A percentile compares a stretch with the other conserved stretches of the same genome.
Conservation (phyloP, 1,139 yeast genomes). For the Meyerozyma guilliermondii region DNA sequence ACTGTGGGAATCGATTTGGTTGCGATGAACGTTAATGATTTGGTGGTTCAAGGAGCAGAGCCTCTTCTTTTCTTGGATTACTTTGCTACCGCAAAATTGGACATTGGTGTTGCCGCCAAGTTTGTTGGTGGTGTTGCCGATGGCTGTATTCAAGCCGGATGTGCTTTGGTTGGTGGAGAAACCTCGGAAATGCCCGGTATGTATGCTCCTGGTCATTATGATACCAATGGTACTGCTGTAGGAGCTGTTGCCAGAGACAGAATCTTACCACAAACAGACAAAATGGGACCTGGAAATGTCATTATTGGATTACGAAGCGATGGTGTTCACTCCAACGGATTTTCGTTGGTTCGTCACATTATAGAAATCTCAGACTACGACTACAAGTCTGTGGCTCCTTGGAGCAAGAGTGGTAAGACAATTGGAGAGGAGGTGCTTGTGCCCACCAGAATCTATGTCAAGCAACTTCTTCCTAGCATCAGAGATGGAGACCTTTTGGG, state of each 20-base stretch:
- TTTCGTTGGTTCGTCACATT: conserved; percentile 91
- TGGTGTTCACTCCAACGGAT: conserved; percentile 97
- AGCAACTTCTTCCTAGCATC: conserved; percentile 75
- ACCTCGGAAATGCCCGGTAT: conserved; percentile 99
- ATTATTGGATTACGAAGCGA: conserved; percentile 83
- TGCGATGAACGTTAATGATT: conserved; percentile 97
- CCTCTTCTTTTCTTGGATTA: conserved; percentile 94
- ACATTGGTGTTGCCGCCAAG: conserved; percentile 74
- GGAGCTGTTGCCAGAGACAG: conserved; percentile 90
- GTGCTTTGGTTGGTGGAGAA: conserved; percentile 98
- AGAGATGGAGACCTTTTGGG: conserved; percentile 70
- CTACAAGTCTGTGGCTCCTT: conserved; percentile 79
- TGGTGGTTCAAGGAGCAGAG: conserved; percentile 98
- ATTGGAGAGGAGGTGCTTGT: conserved; percentile 83
- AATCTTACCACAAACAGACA: conserved; percentile 64
- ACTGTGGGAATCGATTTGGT: conserved; percentile 98
- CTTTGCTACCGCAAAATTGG: conserved; percentile 92
- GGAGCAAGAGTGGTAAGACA: conserved; percentile 62
- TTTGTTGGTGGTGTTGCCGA: conserved; percentile 95
- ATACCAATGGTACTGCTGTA: conserved; percentile 96
- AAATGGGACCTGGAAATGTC: conserved; percentile 75
- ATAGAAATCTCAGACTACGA: conserved; percentile 61
- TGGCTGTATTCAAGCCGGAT: conserved; percentile 92
- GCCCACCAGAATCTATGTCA: conserved; percentile 94
- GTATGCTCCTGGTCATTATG: conserved; percentile 93